phyloP scores from a whole-genome alignment of 2,329 filamentous ascomycete species.

The Fusarium camptoceras region DNA sequence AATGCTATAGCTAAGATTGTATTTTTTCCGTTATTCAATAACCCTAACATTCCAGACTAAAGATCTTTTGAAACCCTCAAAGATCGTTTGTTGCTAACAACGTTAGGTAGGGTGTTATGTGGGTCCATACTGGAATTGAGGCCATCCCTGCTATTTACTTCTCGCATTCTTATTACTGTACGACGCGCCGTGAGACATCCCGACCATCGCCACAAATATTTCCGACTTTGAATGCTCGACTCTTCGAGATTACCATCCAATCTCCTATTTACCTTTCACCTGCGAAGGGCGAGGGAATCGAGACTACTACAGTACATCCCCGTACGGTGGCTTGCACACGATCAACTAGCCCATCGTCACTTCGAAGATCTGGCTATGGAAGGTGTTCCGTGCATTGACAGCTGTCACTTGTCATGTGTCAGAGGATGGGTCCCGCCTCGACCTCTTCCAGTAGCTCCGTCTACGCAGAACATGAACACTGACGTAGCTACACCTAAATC shows the following conservation, averaged over 20 bases:
- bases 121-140: background rate
- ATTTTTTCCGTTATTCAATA: background rate
- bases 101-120: background rate
- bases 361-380: background rate
- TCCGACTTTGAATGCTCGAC: background rate
- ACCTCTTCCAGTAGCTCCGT: no score
- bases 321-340: background rate
- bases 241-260: background rate
- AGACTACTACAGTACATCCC: background rate
- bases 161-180: background rate
- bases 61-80: background rate
- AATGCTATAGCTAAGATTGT: background rate
- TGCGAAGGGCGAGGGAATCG: background rate
- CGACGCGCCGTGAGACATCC: background rate
- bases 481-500: no score
- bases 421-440: background rate
- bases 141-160: background rate
- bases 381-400: background rate
- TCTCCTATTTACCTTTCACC: background rate
- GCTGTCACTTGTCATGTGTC: background rate
- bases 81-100: background rate
- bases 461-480: no score
- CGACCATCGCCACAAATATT: background rate
- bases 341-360: background rate
- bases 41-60: background rate